These are phyloP conservation scores for Phytophthora palmivora DNA, from an alignment of 352 stramenopile species.

Conservation along the genomic window DNA sequence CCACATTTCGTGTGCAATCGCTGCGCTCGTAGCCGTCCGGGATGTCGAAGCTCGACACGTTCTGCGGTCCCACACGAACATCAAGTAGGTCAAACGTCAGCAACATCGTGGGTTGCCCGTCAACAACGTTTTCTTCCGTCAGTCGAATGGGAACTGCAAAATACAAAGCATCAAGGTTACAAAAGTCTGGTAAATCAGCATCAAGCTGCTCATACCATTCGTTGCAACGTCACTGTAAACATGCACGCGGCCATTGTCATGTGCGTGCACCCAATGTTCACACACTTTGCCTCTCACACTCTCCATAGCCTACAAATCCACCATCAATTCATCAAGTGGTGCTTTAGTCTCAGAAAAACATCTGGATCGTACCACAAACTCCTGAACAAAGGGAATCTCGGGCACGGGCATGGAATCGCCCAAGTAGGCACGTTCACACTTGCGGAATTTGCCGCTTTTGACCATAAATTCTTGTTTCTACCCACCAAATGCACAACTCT, in stretches of 20 bases:
- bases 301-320: constrained; percentile 51
- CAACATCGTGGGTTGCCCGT: constrained; percentile 53
- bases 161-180: neutral
- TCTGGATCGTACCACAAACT: constrained; percentile 48
- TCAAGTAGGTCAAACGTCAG: constrained; percentile 72
- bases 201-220: constrained; percentile 33
- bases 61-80: constrained; percentile 58
- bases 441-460: constrained; percentile 66
- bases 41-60: constrained; percentile 54
- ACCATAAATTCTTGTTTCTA: constrained; percentile 81
- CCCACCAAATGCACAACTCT: neutral
- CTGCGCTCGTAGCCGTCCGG: constrained; percentile 62
- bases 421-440: constrained; percentile 77
- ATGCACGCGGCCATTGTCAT: constrained; percentile 61
- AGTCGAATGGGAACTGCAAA: constrained; percentile 68
- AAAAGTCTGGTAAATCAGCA: neutral
- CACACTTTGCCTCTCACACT: constrained; percentile 62
- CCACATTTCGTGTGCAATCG: constrained; percentile 66
- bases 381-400: constrained; percentile 54
- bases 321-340: neutral
- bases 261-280: constrained; percentile 69
- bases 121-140: constrained; percentile 65
- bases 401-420: constrained; percentile 66
- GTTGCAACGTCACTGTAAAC: constrained; percentile 60
- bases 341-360: neutral